Percentiles rank a stretch among this genome's conserved stretches.
Conservation (phyloP, 352 stramenopile genomes). For the Hyaloperonospora arabidopsidis region DNA sequence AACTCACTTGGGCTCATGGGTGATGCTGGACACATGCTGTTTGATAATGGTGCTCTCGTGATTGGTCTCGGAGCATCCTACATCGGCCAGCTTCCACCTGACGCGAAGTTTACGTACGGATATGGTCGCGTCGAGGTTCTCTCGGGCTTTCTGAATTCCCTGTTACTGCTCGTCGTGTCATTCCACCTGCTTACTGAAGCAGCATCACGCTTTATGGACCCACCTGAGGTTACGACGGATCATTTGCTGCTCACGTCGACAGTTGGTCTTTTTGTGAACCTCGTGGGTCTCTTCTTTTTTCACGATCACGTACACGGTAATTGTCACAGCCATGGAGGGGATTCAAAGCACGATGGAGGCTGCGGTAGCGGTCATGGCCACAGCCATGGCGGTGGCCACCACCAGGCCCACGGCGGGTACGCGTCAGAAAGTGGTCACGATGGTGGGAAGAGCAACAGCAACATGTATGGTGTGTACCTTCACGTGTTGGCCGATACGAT, state of each 20-base stretch:
- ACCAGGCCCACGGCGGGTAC: conserved; percentile 42
- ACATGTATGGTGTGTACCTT: conserved; percentile 89
- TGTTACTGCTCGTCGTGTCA: conserved; percentile 78
- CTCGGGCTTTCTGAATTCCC: conserved; percentile 81
- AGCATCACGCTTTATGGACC: conserved; percentile 59
- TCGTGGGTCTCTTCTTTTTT: conserved; percentile 86
- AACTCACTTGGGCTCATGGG: conserved; percentile 83
- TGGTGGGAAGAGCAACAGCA: conserved; percentile 74
- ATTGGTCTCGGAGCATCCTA: conserved; percentile 82
- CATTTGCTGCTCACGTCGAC: conserved; percentile 83
- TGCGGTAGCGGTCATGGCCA: conserved; percentile 43
- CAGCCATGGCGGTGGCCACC: conserved; percentile 48
- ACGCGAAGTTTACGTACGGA: conserved; percentile 74
- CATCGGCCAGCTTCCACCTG: conserved; percentile 61
- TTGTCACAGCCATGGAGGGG: conserved; percentile 44
- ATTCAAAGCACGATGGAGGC: conserved; percentile 24
- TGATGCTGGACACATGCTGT: conserved; percentile 86
- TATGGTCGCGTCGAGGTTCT: conserved; percentile 83
- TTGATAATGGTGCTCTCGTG: conserved; percentile 78
- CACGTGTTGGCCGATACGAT: conserved; percentile 86
- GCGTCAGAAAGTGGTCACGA: conserved; percentile 22
- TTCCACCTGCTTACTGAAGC: conserved; percentile 80
- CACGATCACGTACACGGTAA: conserved; percentile 83
- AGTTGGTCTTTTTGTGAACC: conserved; percentile 74
- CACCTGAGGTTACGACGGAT: conserved; percentile 70